These are phyloP conservation scores for Podila horticola DNA, from an alignment of 192 early-diverging fungal genomes.

Conservation along the genomic window DNA sequence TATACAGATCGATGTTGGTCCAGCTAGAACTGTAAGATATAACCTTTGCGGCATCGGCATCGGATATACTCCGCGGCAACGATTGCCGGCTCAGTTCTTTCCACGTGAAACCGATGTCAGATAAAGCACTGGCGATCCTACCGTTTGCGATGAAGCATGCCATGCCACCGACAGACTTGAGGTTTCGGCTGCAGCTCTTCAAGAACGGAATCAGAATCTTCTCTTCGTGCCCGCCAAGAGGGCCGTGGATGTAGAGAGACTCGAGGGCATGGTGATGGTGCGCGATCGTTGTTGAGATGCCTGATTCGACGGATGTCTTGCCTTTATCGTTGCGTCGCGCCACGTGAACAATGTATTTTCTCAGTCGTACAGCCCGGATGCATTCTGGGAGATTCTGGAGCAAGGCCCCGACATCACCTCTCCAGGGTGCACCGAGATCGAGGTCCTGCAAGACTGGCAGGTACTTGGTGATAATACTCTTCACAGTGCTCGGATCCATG, in stretches of 20 bases:
- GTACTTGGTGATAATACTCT: neutral
- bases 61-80: neutral
- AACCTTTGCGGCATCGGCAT: neutral
- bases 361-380: neutral
- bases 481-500: neutral
- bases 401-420: constrained; percentile 3
- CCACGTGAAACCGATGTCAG: neutral
- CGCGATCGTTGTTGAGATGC: neutral
- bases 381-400: neutral
- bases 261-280: constrained; percentile 5
- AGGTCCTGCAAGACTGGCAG: neutral
- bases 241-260: neutral
- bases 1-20: neutral
- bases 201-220: neutral
- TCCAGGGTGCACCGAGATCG: neutral
- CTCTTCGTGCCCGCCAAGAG: neutral
- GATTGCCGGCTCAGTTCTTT: neutral
- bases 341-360: neutral
- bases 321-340: neutral
- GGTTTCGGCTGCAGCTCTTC: neutral
- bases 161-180: neutral
- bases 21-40: neutral
- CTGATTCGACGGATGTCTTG: neutral
- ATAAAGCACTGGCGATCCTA: neutral
- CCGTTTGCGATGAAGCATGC: neutral